A percentile compares a stretch with the other conserved stretches of the same genome.
Evolutionary conservation across 2,329 filamentous ascomycete species (phyloP).

Genomic region (Trichoderma endophyticum): DNA sequence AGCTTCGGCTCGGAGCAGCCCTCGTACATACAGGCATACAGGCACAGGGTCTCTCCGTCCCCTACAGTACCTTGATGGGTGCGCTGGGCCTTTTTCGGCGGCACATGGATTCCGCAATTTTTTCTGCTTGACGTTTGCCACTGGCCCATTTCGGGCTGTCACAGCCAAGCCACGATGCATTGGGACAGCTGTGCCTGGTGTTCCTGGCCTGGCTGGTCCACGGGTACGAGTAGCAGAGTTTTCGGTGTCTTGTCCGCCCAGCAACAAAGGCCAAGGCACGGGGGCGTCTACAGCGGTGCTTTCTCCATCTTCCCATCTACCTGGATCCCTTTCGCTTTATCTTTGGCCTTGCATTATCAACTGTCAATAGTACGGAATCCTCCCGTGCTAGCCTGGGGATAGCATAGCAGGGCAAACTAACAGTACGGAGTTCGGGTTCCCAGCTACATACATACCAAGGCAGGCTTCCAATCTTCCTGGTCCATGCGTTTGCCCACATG

Average conservation of each 20-base stretch:
- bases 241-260: neutral
- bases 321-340: neutral
- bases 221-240: neutral
- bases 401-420: neutral
- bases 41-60: neutral
- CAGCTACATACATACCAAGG: neutral
- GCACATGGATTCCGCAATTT: neutral
- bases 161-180: slow-evolving; percentile 6
- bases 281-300: neutral
- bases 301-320: neutral
- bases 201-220: neutral
- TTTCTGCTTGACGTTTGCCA: slow-evolving; percentile 10
- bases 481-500: slow-evolving; percentile 17
- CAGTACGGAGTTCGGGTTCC: neutral
- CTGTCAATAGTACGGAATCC: neutral
- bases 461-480: neutral
- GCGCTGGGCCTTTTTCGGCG: slow-evolving; percentile 7
- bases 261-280: neutral
- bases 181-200: neutral
- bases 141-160: neutral
- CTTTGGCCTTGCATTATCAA: neutral
- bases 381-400: neutral
- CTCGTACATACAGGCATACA: neutral
- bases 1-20: neutral
- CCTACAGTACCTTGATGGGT: neutral